Conservation (phyloP, 257 asterid genomes). For the Fraxinus americana region DNA sequence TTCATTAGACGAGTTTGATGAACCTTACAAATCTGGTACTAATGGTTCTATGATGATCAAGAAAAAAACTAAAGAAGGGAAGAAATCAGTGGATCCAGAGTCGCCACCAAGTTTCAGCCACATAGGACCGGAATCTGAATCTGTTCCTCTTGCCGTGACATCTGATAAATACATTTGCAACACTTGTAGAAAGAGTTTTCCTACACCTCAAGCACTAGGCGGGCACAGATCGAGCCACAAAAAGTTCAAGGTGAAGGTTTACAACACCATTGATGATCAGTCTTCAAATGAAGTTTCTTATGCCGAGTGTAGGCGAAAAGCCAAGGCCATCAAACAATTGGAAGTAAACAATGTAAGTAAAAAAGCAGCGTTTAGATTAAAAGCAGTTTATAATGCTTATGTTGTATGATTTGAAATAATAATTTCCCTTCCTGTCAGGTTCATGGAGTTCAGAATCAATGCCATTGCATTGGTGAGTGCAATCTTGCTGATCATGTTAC, state of each 20-base stretch:
- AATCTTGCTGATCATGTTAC: not conserved
- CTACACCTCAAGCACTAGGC: slow-evolving; percentile 51
- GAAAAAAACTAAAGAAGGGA: not conserved
- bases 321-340: not conserved
- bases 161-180: slow-evolving; percentile 29
- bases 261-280: slow-evolving; percentile 23
- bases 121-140: not conserved
- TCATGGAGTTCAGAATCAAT: not conserved
- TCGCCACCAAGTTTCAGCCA: not conserved
- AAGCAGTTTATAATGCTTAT: not conserved
- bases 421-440: slow-evolving; percentile 10
- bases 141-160: not conserved
- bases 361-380: not conserved
- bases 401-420: slow-evolving; percentile 23
- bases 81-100: not conserved
- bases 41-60: not conserved
- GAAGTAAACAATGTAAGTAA: not conserved
- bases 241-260: slow-evolving; percentile 30
- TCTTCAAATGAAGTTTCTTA: not conserved
- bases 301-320: not conserved
- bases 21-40: not conserved
- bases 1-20: too few relatives aligned
- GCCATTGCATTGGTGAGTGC: not conserved
- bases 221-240: slow-evolving; percentile 52
- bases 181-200: slow-evolving; percentile 33